Conservation (phyloP, 345 rosid genomes). For the Pelargonium nanum region DNA sequence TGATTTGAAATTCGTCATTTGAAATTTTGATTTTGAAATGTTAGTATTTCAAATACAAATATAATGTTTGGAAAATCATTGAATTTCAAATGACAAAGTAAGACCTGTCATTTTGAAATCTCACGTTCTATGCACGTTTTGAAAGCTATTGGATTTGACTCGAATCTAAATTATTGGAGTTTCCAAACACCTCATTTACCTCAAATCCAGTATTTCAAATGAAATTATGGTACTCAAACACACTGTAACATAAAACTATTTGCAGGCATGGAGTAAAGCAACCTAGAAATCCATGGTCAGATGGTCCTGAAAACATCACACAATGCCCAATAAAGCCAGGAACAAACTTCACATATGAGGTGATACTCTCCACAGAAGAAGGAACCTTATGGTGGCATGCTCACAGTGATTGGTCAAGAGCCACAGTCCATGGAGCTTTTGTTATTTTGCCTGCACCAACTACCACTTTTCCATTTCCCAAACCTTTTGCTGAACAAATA, state of each 20-base stretch:
- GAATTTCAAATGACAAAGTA: too few relatives aligned
- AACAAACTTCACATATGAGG: conserved; percentile 17
- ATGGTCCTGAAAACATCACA: conserved; percentile 25
- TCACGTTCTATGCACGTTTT: too few relatives aligned
- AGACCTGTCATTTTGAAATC: too few relatives aligned
- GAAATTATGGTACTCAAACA: neutral
- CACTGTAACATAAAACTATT: neutral
- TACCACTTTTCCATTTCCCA: conserved; percentile 6
- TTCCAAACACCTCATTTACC: neutral
- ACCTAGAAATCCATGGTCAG: conserved; percentile 26
- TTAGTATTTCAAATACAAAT: too few relatives aligned
- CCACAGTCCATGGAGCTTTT: conserved; percentile 34
- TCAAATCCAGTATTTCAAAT: neutral
- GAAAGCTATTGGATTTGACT: too few relatives aligned
- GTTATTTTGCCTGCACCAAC: conserved; percentile 1
- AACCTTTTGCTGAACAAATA: conserved; percentile 11
- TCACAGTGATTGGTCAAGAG: conserved; percentile 38
- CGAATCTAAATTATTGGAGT: too few relatives aligned
- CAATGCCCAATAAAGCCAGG: conserved; percentile 22
- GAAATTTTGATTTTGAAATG: too few relatives aligned
- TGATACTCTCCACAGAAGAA: conserved; percentile 20
- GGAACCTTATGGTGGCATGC: conserved; percentile 49
- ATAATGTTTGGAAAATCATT: too few relatives aligned
- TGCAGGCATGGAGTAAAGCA: conserved; percentile 29
- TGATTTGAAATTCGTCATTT: too few relatives aligned